A percentile compares a stretch with the other conserved stretches of the same genome.
These are phyloP conservation scores for Chernovozyma aurita DNA, from an alignment of 1,139 yeast genomes.

Conservation along the genomic window DNA sequence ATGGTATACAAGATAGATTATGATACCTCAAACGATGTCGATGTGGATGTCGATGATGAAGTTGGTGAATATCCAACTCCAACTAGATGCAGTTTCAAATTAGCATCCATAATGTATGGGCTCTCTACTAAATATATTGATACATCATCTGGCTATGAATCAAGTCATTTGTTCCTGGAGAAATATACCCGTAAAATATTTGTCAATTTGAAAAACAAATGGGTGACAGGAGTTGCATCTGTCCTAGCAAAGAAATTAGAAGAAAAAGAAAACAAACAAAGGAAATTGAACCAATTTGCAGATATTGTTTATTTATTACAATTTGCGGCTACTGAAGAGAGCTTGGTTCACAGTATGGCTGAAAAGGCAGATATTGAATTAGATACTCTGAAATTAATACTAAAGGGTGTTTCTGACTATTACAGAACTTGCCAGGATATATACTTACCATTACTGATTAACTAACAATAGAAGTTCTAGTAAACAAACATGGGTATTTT, in stretches of 20 bases:
- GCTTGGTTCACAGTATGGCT: neutral
- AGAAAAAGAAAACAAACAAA: constrained; percentile 1
- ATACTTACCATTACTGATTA: constrained; percentile 33
- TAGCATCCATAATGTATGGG: constrained; percentile 20
- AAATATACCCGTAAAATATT: constrained; percentile 15
- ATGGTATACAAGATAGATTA: constrained; percentile 2
- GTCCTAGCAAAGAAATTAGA: constrained; percentile 1
- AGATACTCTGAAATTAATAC: constrained; percentile 10
- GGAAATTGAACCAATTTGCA: constrained; percentile 14
- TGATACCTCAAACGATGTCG: constrained; percentile 1
- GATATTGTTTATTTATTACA: constrained; percentile 22
- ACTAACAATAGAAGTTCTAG: no score
- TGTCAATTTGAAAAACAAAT: constrained; percentile 21
- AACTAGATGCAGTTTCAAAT: constrained; percentile 21
- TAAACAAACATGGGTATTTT: no score
- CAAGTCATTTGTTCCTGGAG: constrained; percentile 21
- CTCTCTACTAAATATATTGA: constrained; percentile 16
- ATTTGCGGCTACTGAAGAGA: constrained; percentile 13
- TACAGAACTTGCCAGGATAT: constrained; percentile 28
- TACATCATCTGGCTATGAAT: constrained; percentile 12
- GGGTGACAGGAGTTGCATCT: constrained; percentile 16
- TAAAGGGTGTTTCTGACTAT: constrained; percentile 24
- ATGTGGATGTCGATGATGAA: constrained; percentile 4
- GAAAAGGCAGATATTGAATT: constrained; percentile 6
- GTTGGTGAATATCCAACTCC: constrained; percentile 15